phyloP scores from a whole-genome alignment of 2,329 filamentous ascomycete species.

The Gyromitra esculenta region DNA sequence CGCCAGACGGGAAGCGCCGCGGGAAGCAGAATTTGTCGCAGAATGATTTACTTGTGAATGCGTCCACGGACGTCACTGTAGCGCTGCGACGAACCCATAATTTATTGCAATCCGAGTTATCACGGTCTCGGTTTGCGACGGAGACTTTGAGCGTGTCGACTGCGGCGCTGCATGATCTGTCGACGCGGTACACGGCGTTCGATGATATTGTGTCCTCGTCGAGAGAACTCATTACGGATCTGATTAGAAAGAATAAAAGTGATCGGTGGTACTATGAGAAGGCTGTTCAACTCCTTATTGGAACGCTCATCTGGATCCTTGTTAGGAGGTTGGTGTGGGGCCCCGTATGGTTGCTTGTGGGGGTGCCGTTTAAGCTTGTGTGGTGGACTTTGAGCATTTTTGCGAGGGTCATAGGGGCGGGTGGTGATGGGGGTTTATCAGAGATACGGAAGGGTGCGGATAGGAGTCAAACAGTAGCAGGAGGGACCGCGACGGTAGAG shows the following conservation, averaged over 20 bases:
- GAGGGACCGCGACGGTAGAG: slow-evolving; percentile 57
- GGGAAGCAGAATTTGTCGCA: slow-evolving; percentile 66
- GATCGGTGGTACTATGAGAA: slow-evolving; percentile 98
- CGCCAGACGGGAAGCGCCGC: slow-evolving; percentile 42
- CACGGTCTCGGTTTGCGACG: slow-evolving; percentile 86
- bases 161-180: slow-evolving; percentile 79
- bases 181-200: slow-evolving; percentile 81
- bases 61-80: slow-evolving; percentile 83
- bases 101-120: slow-evolving; percentile 84
- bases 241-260: slow-evolving; percentile 89
- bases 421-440: slow-evolving; percentile 62
- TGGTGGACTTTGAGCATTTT: slow-evolving; percentile 63
- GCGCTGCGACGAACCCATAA: slow-evolving; percentile 86
- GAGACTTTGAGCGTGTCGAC: slow-evolving; percentile 87
- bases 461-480: slow-evolving; percentile 66
- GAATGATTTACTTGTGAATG: slow-evolving; percentile 76
- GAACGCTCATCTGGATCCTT: slow-evolving; percentile 83
- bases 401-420: slow-evolving; percentile 56
- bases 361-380: slow-evolving; percentile 77
- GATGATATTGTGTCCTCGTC: slow-evolving; percentile 80
- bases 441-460: slow-evolving; percentile 65
- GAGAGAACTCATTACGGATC: slow-evolving; percentile 76
- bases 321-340: slow-evolving; percentile 88
- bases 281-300: slow-evolving; percentile 81
- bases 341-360: slow-evolving; percentile 87